These are phyloP conservation scores for Platanus orientalis DNA, from an alignment of 164 flowering plant genomes.

Conservation along the genomic window DNA sequence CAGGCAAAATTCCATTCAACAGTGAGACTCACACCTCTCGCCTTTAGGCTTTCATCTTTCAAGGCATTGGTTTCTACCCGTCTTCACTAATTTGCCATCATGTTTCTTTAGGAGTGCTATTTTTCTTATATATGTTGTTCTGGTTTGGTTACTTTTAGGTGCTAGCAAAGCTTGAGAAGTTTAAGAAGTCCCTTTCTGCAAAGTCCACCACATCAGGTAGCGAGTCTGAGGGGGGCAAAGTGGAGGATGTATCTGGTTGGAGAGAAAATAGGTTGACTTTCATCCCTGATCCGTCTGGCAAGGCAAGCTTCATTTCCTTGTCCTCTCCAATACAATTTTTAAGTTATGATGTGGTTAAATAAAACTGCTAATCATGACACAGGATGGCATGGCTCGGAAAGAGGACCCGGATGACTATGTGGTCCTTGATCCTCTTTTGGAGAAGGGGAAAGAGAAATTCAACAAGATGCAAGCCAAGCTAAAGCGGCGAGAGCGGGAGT, in stretches of 20 bases:
- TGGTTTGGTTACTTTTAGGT: conserved; percentile 33
- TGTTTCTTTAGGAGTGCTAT: not conserved
- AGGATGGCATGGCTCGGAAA: conserved; percentile 84
- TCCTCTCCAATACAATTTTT: not conserved
- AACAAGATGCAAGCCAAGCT: conserved; percentile 89
- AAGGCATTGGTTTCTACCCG: not conserved
- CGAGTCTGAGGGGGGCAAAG: conserved; percentile 27
- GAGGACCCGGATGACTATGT: conserved; percentile 72
- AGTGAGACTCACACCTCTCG: no score
- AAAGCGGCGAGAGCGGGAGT: conserved; percentile 82
- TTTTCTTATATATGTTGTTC: not conserved
- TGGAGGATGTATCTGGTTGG: conserved; percentile 66
- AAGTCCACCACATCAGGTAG: conserved; percentile 24
- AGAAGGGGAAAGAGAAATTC: conserved; percentile 96
- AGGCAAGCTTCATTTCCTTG: conserved; percentile 35
- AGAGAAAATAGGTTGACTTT: conserved; percentile 39
- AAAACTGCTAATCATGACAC: conserved; percentile 13
- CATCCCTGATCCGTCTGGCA: conserved; percentile 43
- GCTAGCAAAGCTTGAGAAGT: conserved; percentile 70
- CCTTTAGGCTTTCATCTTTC: no score
- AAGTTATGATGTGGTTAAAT: not conserved
- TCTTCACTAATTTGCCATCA: not conserved
- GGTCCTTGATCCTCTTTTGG: conserved; percentile 87
- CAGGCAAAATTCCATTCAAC: no score
- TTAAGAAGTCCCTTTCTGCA: conserved; percentile 36